Conservation (phyloP, 176 grass and related monocot genomes). For the Cenchrus purpureus region DNA sequence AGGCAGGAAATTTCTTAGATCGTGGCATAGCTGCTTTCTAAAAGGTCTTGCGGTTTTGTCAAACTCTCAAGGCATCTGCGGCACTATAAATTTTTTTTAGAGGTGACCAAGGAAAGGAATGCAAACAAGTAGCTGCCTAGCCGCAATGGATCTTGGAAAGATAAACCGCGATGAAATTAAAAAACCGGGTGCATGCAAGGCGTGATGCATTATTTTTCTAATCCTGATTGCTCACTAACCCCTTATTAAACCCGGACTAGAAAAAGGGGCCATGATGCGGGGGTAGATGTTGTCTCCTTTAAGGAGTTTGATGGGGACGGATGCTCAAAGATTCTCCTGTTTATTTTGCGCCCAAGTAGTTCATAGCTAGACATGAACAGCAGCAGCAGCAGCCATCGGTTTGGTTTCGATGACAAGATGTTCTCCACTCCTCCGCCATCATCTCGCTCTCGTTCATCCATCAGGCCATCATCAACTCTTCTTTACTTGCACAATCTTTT, state of each 20-base stretch:
- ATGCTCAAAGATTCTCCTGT: conserved; percentile 43
- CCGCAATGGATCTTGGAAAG: conserved; percentile 40
- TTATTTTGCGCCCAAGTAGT: conserved; percentile 20
- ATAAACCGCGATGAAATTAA: conserved; percentile 14
- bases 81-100: not conserved
- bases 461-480: not conserved
- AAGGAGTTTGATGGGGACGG: conserved; percentile 63
- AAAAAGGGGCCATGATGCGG: conserved; percentile 5
- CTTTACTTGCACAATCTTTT: conserved; percentile 22
- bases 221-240: conserved; percentile 38
- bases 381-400: not conserved
- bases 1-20: not conserved
- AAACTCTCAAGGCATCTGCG: conserved; percentile 9
- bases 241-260: conserved; percentile 26
- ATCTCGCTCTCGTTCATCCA: conserved; percentile 22
- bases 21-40: not conserved
- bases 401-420: conserved; percentile 35
- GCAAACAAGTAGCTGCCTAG: not conserved
- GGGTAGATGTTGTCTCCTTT: conserved; percentile 64
- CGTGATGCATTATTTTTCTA: conserved; percentile 66
- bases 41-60: conserved; percentile 17
- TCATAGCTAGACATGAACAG: conserved; percentile 4
- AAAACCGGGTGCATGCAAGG: conserved; percentile 44
- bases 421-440: conserved; percentile 50
- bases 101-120: conserved; percentile 31